A percentile compares a stretch with the other conserved stretches of the same genome.
Conservation (phyloP, 2,329 filamentous ascomycete genomes). For the Purpureocillium takamizusanense region DNA sequence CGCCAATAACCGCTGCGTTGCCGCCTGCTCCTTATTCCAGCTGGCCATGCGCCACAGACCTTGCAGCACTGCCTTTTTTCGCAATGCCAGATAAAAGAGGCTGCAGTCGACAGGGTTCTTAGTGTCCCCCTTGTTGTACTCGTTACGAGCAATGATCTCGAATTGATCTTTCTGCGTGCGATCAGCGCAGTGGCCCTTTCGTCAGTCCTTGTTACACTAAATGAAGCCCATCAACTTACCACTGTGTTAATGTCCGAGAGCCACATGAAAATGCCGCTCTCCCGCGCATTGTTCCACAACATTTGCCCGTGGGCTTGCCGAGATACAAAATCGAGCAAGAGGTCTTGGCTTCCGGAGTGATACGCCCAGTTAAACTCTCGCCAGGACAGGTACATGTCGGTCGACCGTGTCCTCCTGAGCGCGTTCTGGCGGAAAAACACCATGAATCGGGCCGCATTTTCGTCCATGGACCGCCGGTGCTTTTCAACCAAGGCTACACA, state of each 20-base stretch:
- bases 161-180: constrained; percentile 58
- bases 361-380: constrained; percentile 81
- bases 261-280: constrained; percentile 94
- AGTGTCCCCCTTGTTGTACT: constrained; percentile 80
- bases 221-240: constrained; percentile 43
- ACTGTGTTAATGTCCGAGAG: constrained; percentile 67
- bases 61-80: constrained; percentile 82
- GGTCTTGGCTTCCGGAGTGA: constrained; percentile 80
- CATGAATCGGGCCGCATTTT: constrained; percentile 80
- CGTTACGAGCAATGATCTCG: constrained; percentile 82
- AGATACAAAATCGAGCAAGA: constrained; percentile 74
- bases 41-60: constrained; percentile 91
- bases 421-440: constrained; percentile 79
- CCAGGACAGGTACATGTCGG: constrained; percentile 61
- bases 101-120: constrained; percentile 89
- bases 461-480: constrained; percentile 81
- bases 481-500: constrained; percentile 78
- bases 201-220: too few species aligned
- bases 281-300: constrained; percentile 75
- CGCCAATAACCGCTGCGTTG: constrained; percentile 71
- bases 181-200: too few species aligned
- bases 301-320: constrained; percentile 71
- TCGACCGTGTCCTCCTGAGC: constrained; percentile 55
- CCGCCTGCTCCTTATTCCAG: constrained; percentile 77
- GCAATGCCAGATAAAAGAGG: constrained; percentile 81